Conservation (phyloP, 805 yeast species). For the Kuraishia molischiana region DNA sequence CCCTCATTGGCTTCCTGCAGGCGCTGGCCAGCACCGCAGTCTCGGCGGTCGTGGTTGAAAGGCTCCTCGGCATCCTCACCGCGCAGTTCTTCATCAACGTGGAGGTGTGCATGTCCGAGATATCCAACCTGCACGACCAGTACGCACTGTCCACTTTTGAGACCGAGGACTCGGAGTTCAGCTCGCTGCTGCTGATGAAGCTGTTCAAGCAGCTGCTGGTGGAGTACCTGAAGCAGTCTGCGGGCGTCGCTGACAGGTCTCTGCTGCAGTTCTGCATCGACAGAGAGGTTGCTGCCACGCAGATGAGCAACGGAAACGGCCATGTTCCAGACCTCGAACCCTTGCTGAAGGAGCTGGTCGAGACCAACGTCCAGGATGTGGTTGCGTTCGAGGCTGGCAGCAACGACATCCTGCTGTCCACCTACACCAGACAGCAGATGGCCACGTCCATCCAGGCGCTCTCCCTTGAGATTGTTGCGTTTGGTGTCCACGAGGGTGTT, state of each 20-base stretch:
- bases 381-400: background rate
- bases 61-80: conserved; percentile 14
- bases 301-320: background rate
- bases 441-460: background rate
- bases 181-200: conserved; percentile 17
- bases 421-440: background rate
- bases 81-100: conserved; percentile 16
- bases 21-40: conserved; percentile 15
- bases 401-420: conserved; percentile 1
- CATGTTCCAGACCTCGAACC: background rate
- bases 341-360: background rate
- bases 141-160: conserved; percentile 16
- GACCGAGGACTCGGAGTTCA: conserved; percentile 20
- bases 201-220: conserved; percentile 13
- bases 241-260: background rate
- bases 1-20: conserved; percentile 20
- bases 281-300: background rate
- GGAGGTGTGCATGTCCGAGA: conserved; percentile 9
- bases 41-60: conserved; percentile 9
- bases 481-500: background rate
- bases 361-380: background rate
- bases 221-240: conserved; percentile 11
- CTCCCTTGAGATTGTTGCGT: background rate
- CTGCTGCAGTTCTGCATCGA: background rate
- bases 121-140: conserved; percentile 8